A percentile compares a stretch with the other conserved stretches of the same genome.
Conservation (phyloP, 2,329 filamentous ascomycete genomes). For the Colletotrichum endophyticum region DNA sequence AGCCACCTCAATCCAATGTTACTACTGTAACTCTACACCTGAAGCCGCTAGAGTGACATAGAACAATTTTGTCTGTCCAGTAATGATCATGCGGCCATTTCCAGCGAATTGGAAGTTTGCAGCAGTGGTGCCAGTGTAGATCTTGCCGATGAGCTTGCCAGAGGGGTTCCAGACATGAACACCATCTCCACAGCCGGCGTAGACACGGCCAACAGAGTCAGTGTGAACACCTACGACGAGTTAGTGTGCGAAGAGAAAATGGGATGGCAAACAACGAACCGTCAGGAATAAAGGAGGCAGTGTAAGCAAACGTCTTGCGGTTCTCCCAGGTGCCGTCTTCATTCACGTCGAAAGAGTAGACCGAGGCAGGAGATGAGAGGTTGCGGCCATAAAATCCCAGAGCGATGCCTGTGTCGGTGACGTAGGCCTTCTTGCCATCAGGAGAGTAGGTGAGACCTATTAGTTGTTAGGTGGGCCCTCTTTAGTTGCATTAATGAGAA, state of each 20-base stretch:
- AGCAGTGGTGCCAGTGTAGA: constrained; percentile 50
- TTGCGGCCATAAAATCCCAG: constrained; percentile 46
- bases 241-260: constrained; percentile 42
- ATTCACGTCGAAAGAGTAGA: constrained; percentile 50
- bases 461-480: background rate
- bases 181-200: constrained; percentile 52
- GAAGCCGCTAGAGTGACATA: constrained; percentile 32
- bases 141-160: constrained; percentile 59
- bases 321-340: constrained; percentile 52
- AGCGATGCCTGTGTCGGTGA: constrained; percentile 60
- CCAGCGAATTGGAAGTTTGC: constrained; percentile 53
- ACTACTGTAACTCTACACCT: background rate
- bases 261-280: constrained; percentile 39
- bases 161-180: constrained; percentile 52
- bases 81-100: constrained; percentile 37
- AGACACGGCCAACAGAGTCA: constrained; percentile 61
- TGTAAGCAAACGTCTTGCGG: constrained; percentile 61
- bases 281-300: constrained; percentile 59
- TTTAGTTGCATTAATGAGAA: fast-evolving
- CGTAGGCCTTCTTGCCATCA: constrained; percentile 54
- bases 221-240: constrained; percentile 46
- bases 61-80: constrained; percentile 39
- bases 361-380: constrained; percentile 25
- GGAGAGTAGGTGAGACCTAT: constrained; percentile 60
- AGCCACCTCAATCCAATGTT: too few species aligned